Conservation (phyloP, 768 basidiomycete species). For the Amanita subjunquillea region DNA sequence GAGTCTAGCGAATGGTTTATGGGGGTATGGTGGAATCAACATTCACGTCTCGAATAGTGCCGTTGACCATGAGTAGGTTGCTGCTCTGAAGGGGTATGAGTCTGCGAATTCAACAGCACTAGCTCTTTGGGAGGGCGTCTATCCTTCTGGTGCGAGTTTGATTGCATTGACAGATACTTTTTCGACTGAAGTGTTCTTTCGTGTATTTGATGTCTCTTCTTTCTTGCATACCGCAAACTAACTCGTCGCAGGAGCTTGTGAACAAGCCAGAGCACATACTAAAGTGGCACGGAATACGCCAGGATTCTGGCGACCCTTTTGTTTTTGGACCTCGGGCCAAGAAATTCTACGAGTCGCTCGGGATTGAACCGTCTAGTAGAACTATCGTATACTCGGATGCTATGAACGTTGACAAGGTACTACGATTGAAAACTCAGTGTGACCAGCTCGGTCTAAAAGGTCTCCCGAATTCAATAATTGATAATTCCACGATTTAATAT, state of each 20-base stretch:
- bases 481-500: not conserved
- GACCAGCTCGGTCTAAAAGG: slow-evolving; percentile 64
- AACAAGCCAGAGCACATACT: slow-evolving; percentile 46
- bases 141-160: slow-evolving; percentile 36
- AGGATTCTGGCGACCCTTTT: slow-evolving; percentile 90
- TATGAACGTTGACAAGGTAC: slow-evolving; percentile 59
- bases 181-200: slow-evolving; percentile 78
- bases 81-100: slow-evolving; percentile 77
- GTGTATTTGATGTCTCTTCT: slow-evolving; percentile 26
- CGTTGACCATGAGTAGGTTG: slow-evolving; percentile 41
- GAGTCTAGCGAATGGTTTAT: slow-evolving; percentile 76
- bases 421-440: slow-evolving; percentile 62
- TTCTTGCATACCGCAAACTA: not conserved
- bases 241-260: slow-evolving; percentile 39
- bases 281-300: slow-evolving; percentile 77
- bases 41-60: not conserved
- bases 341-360: slow-evolving; percentile 58
- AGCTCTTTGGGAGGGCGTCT: slow-evolving; percentile 79
- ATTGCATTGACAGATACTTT: slow-evolving; percentile 95
- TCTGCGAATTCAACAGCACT: slow-evolving; percentile 64
- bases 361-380: slow-evolving; percentile 57
- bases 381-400: slow-evolving; percentile 79
- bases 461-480: slow-evolving; percentile 11
- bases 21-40: slow-evolving; percentile 42
- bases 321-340: slow-evolving; percentile 69